These are phyloP conservation scores for Prunus kanzakura DNA, from an alignment of 306 rosid species.

Conservation along the genomic window DNA sequence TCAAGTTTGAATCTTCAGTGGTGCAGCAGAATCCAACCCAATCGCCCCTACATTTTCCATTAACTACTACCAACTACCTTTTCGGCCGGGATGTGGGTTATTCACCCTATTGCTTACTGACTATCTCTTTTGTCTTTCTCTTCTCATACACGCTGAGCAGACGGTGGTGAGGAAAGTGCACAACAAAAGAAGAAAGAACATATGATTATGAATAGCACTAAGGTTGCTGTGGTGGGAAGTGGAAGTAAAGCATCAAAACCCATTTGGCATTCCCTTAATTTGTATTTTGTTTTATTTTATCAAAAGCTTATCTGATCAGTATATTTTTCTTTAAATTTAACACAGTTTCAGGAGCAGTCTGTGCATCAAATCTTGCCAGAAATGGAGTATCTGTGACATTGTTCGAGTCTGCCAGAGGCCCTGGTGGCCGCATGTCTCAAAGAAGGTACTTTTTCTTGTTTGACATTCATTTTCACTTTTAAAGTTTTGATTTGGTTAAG, in stretches of 20 bases:
- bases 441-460: constrained; percentile 46
- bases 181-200: neutral
- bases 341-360: constrained; percentile 84
- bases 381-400: constrained; percentile 72
- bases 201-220: constrained; percentile 43
- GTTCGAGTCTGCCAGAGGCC: constrained; percentile 92
- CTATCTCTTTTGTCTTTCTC: neutral
- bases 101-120: neutral
- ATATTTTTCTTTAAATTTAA: neutral
- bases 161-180: neutral
- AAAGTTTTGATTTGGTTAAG: neutral
- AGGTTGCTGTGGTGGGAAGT: constrained; percentile 76
- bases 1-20: too few species aligned
- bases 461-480: neutral
- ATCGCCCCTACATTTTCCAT: too few species aligned
- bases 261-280: neutral
- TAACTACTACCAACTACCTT: neutral
- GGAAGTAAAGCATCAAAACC: constrained; percentile 52
- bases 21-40: too few species aligned
- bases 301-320: neutral
- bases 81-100: neutral
- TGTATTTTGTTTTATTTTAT: neutral
- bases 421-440: constrained; percentile 94
- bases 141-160: neutral
- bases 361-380: constrained; percentile 78